Conservation (phyloP, 768 basidiomycete species). For the Multifurca ochricompacta region DNA sequence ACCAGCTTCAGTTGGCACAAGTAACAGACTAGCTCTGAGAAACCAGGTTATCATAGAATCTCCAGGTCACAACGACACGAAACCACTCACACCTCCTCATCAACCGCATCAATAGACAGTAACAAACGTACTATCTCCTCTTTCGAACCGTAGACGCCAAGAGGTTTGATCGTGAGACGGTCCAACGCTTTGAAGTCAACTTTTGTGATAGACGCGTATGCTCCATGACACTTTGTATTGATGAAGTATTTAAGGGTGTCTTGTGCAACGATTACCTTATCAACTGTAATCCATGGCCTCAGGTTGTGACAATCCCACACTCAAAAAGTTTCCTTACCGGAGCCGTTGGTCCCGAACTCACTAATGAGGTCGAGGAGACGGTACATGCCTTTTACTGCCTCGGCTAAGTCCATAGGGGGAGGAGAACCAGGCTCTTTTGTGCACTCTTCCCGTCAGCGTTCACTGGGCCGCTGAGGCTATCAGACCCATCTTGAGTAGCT, state of each 20-base stretch:
- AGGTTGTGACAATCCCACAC: neutral
- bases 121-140: constrained; percentile 42
- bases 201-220: constrained; percentile 45
- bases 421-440: neutral
- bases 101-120: constrained; percentile 29
- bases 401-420: neutral
- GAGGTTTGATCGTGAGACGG: constrained; percentile 35
- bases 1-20: neutral
- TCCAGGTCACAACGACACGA: neutral
- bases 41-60: neutral
- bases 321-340: constrained; percentile 33
- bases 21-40: constrained; percentile 21
- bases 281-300: constrained; percentile 32
- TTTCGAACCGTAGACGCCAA: constrained; percentile 52
- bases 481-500: no score
- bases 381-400: constrained; percentile 38
- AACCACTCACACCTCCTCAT: constrained; percentile 33
- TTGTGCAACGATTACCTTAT: constrained; percentile 55
- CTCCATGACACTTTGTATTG: constrained; percentile 39
- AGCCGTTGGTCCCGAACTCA: constrained; percentile 42
- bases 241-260: constrained; percentile 40
- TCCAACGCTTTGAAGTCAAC: constrained; percentile 51
- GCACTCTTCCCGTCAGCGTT: neutral
- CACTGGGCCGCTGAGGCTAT: no score
- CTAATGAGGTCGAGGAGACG: constrained; percentile 45